These are phyloP conservation scores for Penicillium sp. DNA, from an alignment of 2,329 filamentous ascomycete genomes.

Conservation along the genomic window DNA sequence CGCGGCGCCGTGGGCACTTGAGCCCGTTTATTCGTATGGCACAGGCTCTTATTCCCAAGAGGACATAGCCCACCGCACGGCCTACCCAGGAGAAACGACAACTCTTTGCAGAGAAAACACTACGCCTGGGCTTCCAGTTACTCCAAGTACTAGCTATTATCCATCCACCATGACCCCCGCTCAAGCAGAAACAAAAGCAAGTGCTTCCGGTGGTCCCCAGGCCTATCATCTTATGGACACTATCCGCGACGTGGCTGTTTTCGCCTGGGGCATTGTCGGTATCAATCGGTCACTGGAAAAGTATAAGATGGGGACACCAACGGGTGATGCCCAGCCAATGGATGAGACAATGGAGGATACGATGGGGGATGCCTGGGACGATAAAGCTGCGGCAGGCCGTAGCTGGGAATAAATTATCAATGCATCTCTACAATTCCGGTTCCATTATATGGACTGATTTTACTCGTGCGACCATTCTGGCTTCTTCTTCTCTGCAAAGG, in stretches of 20 bases:
- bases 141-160: constrained; percentile 3
- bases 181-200: constrained; percentile 39
- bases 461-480: constrained; percentile 83
- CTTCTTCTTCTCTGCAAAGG: constrained; percentile 94
- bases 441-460: background rate
- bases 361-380: constrained; percentile 7
- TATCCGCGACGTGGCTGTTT: constrained; percentile 82
- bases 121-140: constrained; percentile 25
- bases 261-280: constrained; percentile 55
- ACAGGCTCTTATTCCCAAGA: constrained; percentile 6
- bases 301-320: constrained; percentile 61
- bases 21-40: constrained; percentile 53
- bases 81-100: constrained; percentile 29
- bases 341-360: constrained; percentile 8
- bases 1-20: constrained; percentile 73
- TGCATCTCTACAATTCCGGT: background rate
- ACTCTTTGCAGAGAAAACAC: constrained; percentile 34
- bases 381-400: constrained; percentile 9
- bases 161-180: background rate
- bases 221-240: constrained; percentile 67
- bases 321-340: constrained; percentile 48
- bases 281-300: constrained; percentile 70
- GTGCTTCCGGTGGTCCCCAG: constrained; percentile 51
- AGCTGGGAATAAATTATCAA: constrained; percentile 9
- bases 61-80: background rate